Conservation (phyloP, 108 stramenopile genomes). For the Nitzschia inconspicua region DNA sequence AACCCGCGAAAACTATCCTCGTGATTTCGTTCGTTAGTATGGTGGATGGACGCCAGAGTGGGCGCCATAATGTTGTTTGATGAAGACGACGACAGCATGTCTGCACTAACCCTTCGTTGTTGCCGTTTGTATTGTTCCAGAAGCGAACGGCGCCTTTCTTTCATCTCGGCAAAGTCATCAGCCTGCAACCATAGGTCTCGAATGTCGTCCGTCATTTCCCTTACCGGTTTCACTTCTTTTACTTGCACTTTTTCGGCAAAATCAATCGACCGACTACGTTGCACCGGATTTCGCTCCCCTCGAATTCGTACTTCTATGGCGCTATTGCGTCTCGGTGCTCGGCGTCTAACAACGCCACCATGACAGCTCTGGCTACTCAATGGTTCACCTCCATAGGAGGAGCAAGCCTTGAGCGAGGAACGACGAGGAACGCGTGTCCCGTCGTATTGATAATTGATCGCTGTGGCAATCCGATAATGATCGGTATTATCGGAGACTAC, state of each 20-base stretch:
- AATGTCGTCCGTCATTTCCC: background rate
- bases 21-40: background rate
- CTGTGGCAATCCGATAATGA: background rate
- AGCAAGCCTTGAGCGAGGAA: slow-evolving; percentile 17
- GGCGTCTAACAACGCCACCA: background rate
- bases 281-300: slow-evolving; percentile 10
- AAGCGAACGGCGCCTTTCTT: slow-evolving; percentile 7
- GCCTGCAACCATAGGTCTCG: slow-evolving; percentile 23
- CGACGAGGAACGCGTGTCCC: slow-evolving; percentile 11
- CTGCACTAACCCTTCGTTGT: background rate
- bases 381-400: background rate
- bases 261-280: slow-evolving; percentile 22
- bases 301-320: slow-evolving; percentile 5
- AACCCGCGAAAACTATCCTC: slow-evolving; percentile 26
- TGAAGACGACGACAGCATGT: no score
- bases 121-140: slow-evolving; percentile 13
- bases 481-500: no score
- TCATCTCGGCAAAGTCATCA: slow-evolving; percentile 24
- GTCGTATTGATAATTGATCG: slow-evolving; percentile 7
- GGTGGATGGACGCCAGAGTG: background rate
- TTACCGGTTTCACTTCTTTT: slow-evolving; percentile 20
- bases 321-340: slow-evolving; percentile 3
- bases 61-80: background rate
- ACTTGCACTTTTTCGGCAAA: slow-evolving; percentile 9
- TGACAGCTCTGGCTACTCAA: background rate